These are phyloP conservation scores for Chaetomium tenue DNA, from an alignment of 495 filamentous ascomycete genomes.

Conservation along the genomic window DNA sequence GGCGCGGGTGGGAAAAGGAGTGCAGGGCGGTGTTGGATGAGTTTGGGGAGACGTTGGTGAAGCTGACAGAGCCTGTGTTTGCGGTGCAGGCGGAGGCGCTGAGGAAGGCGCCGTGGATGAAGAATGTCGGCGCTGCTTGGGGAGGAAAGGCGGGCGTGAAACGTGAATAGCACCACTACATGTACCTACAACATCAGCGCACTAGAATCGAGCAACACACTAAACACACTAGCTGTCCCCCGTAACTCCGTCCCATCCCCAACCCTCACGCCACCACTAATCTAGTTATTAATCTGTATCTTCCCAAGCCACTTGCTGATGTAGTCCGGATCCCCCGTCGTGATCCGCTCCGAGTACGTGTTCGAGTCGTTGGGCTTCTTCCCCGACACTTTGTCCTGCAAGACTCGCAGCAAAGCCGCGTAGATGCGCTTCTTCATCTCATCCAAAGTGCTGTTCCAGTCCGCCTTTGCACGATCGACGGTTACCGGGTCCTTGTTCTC, in stretches of 20 bases:
- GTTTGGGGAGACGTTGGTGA: slow-evolving; percentile 43
- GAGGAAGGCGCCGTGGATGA: slow-evolving; percentile 37
- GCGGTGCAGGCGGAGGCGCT: slow-evolving; percentile 45
- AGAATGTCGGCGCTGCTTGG: background rate
- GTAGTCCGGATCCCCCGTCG: background rate
- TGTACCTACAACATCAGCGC: no score
- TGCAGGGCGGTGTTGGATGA: slow-evolving; percentile 41
- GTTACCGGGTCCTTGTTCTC: background rate
- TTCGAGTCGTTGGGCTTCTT: slow-evolving; percentile 17
- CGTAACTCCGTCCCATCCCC: no score
- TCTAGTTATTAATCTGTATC: no score
- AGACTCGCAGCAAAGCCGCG: slow-evolving; percentile 4
- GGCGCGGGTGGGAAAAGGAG: slow-evolving; percentile 13
- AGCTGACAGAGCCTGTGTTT: slow-evolving; percentile 41
- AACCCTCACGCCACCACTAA: no score
- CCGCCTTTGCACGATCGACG: background rate
- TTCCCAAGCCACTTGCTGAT: background rate
- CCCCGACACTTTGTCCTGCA: slow-evolving; percentile 15
- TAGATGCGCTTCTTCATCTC: slow-evolving; percentile 15
- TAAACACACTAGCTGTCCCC: no score
- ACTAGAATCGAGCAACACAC: no score
- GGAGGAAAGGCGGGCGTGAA: no score
- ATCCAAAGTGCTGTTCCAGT: slow-evolving; percentile 7
- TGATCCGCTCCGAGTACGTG: slow-evolving; percentile 13
- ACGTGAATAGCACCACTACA: no score